Base-by-base conservation (phyloP, 2,329 filamentous ascomycete genomes). In the Thermothelomyces thermophilus region DNA sequence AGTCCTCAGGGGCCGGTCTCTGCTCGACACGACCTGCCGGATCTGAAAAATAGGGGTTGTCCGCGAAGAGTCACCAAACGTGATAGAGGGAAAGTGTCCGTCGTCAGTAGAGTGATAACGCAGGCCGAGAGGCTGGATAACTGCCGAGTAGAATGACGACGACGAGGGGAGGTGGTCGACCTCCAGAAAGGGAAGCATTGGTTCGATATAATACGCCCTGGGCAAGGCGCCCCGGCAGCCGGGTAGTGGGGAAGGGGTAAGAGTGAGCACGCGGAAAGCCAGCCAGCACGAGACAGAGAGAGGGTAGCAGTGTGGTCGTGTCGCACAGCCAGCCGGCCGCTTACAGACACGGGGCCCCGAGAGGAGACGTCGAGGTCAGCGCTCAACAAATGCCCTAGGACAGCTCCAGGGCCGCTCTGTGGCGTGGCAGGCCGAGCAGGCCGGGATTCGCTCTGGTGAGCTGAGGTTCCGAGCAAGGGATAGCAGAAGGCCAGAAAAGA, bases 121-220 rank as follows among this genome's bases (percentile, higher is more conserved):
- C 54, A 94, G 82, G 33, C 86, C 86, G 19, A 95, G 75, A 3
- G 87, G 85, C 59, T 91, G 87, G 7, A 88, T 76, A 56, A 89
- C 76, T 55, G 86, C 79, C 19, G 90, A 79, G 68, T 89, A 95
- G 72, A 94, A 95, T 7, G 88, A 93, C 43, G 85, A 82, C 3
- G 89, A 86, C 31, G 83, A 81, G 48, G 88, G 80, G 47, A 95
- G 80, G 66, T 90, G 83, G 53, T 82, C 83, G 63, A 95, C 89
- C 63, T 80, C 73, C 57, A 82, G 63, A 56, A 73, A 73, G 42
- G 79, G 76, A 55, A 75, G 62, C 65, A 71, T 70, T 57, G 17
- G 51, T 41, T 36, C 52, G 41, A 46, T 51, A 46, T 56, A 52
- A 41, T 30, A 43, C 14, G 28, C 46, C 51, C 45, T 17, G 33